A percentile compares a stretch with the other conserved stretches of the same genome.
Conservation (phyloP, 2,329 filamentous ascomycete species). For the Domatiomyces catenatus region DNA sequence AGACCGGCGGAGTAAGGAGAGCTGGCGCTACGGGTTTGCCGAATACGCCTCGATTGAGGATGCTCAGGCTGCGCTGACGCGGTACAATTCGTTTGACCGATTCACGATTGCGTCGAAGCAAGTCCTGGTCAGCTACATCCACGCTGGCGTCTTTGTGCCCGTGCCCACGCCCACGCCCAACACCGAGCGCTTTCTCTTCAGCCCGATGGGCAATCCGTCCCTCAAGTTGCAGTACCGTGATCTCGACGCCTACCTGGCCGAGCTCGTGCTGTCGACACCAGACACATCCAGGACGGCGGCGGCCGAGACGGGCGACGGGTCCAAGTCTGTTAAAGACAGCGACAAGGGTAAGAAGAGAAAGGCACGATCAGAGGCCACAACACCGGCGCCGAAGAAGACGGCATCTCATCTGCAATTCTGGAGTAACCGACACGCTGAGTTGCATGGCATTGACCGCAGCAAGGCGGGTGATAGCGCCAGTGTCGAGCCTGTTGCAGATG, state of each 20-base stretch:
- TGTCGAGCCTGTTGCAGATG: conserved; percentile 22
- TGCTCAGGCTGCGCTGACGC: conserved; percentile 56
- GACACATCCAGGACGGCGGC: conserved; percentile 24
- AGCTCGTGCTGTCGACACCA: conserved; percentile 43
- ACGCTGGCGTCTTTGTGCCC: conserved; percentile 71
- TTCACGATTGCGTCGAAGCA: conserved; percentile 65
- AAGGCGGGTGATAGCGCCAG: conserved; percentile 11
- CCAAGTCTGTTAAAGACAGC: conserved; percentile 21
- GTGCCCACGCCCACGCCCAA: conserved; percentile 46
- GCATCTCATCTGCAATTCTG: conserved; percentile 56
- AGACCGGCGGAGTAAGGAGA: conserved; percentile 54
- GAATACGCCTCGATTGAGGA: conserved; percentile 67
- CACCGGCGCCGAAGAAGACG: conserved; percentile 33
- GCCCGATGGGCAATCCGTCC: conserved; percentile 51
- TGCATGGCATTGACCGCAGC: conserved; percentile 38
- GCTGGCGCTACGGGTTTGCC: conserved; percentile 68
- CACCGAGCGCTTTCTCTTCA: conserved; percentile 51
- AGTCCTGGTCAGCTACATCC: conserved; percentile 58
- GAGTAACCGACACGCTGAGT: conserved; percentile 54
- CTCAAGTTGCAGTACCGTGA: conserved; percentile 65
- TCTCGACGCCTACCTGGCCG: conserved; percentile 53
- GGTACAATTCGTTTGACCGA: conserved; percentile 55
- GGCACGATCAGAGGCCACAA: conserved; percentile 23
- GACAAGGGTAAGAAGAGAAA: conserved; percentile 34
- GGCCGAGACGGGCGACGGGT: conserved; percentile 19